phyloP scores from a whole-genome alignment of 208 protist species.

The Acanthamoeba healyi region DNA sequence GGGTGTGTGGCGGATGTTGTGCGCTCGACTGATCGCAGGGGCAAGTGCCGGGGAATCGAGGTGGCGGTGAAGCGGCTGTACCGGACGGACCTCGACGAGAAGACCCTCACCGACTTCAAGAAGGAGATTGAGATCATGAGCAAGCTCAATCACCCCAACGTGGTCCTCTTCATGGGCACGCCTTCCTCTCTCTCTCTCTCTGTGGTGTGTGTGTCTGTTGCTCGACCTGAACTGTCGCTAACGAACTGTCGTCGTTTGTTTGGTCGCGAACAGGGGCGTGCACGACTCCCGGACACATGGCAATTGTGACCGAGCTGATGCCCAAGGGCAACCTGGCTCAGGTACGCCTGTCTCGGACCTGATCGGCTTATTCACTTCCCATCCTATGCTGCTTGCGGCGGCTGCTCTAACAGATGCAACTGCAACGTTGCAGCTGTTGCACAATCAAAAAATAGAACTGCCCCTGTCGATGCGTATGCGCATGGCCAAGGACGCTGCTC shows the following conservation, averaged over 20 bases:
- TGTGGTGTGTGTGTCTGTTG: not conserved
- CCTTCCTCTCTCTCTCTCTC: not conserved
- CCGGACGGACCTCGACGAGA: constrained; percentile 66
- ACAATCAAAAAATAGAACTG: constrained; percentile 48
- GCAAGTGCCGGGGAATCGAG: constrained; percentile 37
- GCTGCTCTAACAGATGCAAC: too few species aligned
- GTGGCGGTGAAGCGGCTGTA: constrained; percentile 68
- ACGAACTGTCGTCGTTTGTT: not conserved
- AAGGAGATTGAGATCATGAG: constrained; percentile 73
- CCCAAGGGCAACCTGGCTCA: constrained; percentile 79
- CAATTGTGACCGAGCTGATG: constrained; percentile 89
- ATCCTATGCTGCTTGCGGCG: too few species aligned
- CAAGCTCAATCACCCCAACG: constrained; percentile 85
- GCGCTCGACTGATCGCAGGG: too few species aligned
- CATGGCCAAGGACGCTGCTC: constrained; percentile 85
- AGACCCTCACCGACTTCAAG: constrained; percentile 58
- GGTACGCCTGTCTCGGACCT: too few species aligned
- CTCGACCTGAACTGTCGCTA: not conserved
- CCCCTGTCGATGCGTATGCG: constrained; percentile 23
- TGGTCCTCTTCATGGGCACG: constrained; percentile 89
- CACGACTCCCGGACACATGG: constrained; percentile 82
- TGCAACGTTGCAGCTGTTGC: constrained; percentile 61
- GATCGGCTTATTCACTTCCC: too few species aligned
- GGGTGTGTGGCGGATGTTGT: too few species aligned
- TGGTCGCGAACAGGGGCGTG: constrained; percentile 75